Base-by-base conservation (phyloP, 2,329 filamentous ascomycete genomes). In the Neoascochyta sp. region DNA sequence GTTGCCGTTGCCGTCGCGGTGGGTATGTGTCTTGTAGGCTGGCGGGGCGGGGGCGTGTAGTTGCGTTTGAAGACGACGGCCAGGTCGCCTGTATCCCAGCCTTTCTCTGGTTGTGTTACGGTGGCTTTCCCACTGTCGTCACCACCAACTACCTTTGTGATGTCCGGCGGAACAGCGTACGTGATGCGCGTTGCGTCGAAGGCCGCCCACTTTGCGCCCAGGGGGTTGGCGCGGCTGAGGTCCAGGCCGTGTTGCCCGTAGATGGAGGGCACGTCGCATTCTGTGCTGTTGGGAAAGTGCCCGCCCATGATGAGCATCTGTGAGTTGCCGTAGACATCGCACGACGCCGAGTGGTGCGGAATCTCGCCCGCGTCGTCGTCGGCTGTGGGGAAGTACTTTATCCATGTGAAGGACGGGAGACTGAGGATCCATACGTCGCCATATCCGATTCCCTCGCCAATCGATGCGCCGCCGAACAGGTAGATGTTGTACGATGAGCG, bases 281-380 rank as follows among this genome's bases (percentile, higher is more conserved):
- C 45, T 3, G 42, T 39, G 3, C 50, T 56, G 15, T 67, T 47
- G 0, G 75, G 72, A 37, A 78, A 75, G 7, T 64, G 21, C n/a
- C 77, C 78, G 16, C 78, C 76, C 27, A 79, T 70, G 26, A 80
- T 67, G 17, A 80, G 62, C 70, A 80, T 79, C 52, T 81, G 77
- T 1, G 69, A 66, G 27, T 65, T 58, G 29, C 69, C 65, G 12
- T 75, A 57, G 19, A 80, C 70, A 47, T 76, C 73, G 58, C 76
- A 80, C 4, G 39, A 34, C 9, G 46, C 65, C 68, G 28, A 78
- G 56, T 25, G 46, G 51, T 77, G 68, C 39, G 78, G 75, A 5
- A 67, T 68, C 24, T 14, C 18, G 11, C 66, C 66, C 1, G 62
- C 24, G 6, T 27, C 63, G 9, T 53, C 49, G 32, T 39, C 36